These are phyloP conservation scores for Fusarium foetens DNA, from an alignment of 2,329 filamentous ascomycete species.

Conservation along the genomic window DNA sequence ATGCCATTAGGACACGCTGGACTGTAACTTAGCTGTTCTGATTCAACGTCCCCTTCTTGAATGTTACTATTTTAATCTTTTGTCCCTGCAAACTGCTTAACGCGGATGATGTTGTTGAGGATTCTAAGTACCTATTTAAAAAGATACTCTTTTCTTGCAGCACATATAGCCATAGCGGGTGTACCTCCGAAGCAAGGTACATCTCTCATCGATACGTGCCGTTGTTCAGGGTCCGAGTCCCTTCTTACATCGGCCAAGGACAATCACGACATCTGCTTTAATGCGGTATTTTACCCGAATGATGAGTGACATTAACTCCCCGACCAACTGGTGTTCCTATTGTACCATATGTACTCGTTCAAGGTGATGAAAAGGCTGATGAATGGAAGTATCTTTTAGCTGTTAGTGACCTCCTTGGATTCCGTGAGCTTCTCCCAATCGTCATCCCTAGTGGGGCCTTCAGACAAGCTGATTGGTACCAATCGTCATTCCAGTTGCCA, in stretches of 20 bases:
- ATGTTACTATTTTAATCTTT: constrained; percentile 9
- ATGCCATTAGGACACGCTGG: background rate
- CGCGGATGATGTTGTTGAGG: background rate
- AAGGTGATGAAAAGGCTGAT: background rate
- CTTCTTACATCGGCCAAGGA: background rate
- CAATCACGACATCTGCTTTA: background rate
- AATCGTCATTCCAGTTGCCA: constrained; percentile 37
- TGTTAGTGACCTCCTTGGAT: constrained; percentile 14
- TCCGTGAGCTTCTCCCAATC: constrained; percentile 42
- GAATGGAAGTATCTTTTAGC: constrained; percentile 21
- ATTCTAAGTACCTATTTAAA: background rate
- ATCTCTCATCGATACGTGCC: background rate
- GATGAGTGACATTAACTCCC: background rate
- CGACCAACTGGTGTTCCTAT: constrained; percentile 7
- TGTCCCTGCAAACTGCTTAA: background rate
- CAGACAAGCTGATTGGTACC: constrained; percentile 37
- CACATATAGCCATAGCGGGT: background rate
- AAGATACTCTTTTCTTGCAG: background rate
- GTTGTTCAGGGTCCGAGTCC: background rate
- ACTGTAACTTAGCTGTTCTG: background rate
- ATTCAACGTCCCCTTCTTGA: background rate
- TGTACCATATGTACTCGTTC: background rate
- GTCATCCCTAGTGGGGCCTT: constrained; percentile 42
- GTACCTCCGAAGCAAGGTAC: background rate
- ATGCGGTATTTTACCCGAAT: constrained; percentile 8